A percentile compares a stretch with the other conserved stretches of the same genome.
These are phyloP conservation scores for Prototheca cutis DNA, from an alignment of 163 green algal species.

Conservation along the genomic window DNA sequence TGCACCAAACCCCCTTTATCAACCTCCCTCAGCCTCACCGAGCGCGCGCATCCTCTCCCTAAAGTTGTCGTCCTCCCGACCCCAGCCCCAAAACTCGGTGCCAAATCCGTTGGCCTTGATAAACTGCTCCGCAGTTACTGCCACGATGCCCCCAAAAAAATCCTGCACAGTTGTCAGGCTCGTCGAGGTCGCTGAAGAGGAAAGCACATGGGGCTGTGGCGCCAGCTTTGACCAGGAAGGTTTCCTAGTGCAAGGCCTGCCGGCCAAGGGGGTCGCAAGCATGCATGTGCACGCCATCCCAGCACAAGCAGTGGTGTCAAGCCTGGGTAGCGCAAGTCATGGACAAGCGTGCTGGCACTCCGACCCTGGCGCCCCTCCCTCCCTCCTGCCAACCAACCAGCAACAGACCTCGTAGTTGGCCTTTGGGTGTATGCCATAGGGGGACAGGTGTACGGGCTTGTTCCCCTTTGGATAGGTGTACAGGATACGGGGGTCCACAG, in stretches of 20 bases:
- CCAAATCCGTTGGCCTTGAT: slow-evolving; percentile 13
- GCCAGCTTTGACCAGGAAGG: too few relatives aligned
- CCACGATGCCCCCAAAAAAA: slow-evolving; percentile 23
- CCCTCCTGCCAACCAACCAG: too few relatives aligned
- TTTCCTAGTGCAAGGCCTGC: too few relatives aligned
- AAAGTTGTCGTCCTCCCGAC: slow-evolving; percentile 25
- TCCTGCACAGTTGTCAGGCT: too few relatives aligned
- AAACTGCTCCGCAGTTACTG: slow-evolving; percentile 12
- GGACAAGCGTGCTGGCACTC: too few relatives aligned
- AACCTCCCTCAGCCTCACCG: background rate
- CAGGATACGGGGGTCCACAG: slow-evolving; percentile 1
- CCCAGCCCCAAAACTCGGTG: slow-evolving; percentile 25
- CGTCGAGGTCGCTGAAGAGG: too few relatives aligned
- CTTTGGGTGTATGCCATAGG: slow-evolving; percentile 18
- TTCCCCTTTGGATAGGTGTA: slow-evolving; percentile 15
- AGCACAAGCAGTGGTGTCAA: too few relatives aligned
- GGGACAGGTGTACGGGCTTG: slow-evolving; percentile 17
- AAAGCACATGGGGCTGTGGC: too few relatives aligned
- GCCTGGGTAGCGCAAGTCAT: too few relatives aligned
- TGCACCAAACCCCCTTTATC: background rate
- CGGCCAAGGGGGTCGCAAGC: too few relatives aligned
- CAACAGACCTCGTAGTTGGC: slow-evolving; percentile 15
- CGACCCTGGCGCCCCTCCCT: too few relatives aligned
- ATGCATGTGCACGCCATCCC: too few relatives aligned
- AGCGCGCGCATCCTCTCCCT: slow-evolving; percentile 5